Percentiles rank a stretch among this genome's conserved stretches.
Conservation (phyloP, 768 basidiomycete genomes). For the Trametes villosa region DNA sequence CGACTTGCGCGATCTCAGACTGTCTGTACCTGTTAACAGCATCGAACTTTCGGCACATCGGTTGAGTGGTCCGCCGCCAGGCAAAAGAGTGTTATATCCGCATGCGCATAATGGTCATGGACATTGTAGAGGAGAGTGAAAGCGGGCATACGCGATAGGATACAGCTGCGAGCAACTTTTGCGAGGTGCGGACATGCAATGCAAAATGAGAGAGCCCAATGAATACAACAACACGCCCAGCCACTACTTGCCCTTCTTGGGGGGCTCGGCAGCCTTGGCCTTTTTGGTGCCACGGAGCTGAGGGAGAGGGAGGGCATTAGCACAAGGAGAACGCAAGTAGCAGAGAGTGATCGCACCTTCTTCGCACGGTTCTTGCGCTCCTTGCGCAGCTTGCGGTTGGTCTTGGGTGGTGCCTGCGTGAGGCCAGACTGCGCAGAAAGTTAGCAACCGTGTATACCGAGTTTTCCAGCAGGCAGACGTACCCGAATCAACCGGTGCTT, state of each 20-base stretch:
- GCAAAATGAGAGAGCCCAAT: constrained; percentile 41
- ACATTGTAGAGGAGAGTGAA: constrained; percentile 24
- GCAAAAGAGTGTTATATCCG: constrained; percentile 23
- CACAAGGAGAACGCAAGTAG: constrained; percentile 5
- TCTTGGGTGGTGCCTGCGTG: constrained; percentile 77
- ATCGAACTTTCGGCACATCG: too few relatives aligned
- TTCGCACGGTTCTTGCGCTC: constrained; percentile 99
- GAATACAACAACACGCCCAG: constrained; percentile 32
- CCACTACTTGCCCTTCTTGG: constrained; percentile 90
- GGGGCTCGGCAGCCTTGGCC: constrained; percentile 86
- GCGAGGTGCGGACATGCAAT: constrained; percentile 33
- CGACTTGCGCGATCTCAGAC: constrained; percentile 14
- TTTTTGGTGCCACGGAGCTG: constrained; percentile 97
- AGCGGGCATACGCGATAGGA: constrained; percentile 46
- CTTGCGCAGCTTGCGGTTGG: constrained; percentile 97
- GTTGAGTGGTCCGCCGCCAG: not conserved
- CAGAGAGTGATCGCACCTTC: constrained; percentile 68
- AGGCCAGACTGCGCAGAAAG: constrained; percentile 74
- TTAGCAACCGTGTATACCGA: too few relatives aligned
- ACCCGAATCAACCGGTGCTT: constrained; percentile 94
- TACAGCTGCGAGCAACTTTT: constrained; percentile 45
- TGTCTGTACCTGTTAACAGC: too few relatives aligned
- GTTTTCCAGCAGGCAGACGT: constrained; percentile 48
- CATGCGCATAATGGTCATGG: constrained; percentile 42
- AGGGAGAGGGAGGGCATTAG: constrained; percentile 13